Evolutionary conservation across 1,284 basidiomycete genomes (phyloP).

Genomic region (Athelia psychrophila): DNA sequence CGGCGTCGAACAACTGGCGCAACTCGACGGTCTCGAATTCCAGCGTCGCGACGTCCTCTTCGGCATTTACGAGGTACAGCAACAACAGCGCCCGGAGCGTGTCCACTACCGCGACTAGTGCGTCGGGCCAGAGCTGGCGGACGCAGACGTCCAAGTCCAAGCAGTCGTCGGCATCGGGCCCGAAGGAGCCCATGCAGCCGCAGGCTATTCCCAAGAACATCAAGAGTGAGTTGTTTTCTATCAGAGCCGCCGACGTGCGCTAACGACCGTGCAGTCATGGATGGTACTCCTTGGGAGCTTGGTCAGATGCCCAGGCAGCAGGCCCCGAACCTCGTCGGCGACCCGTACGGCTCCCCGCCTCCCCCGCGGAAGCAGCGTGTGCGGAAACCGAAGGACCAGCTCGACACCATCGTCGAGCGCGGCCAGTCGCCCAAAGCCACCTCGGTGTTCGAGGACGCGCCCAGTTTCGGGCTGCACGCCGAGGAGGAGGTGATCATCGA

Average conservation of each 20-base stretch:
- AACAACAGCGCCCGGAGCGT: constrained; percentile 71
- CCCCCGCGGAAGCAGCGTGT: constrained; percentile 62
- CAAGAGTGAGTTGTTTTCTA: constrained; percentile 58
- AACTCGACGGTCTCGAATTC: constrained; percentile 71
- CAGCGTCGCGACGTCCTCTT: constrained; percentile 64
- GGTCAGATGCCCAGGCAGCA: constrained; percentile 62
- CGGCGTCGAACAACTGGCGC: constrained; percentile 69
- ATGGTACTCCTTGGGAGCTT: constrained; percentile 72
- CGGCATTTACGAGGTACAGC: constrained; percentile 75
- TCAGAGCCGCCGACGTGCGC: constrained; percentile 11
- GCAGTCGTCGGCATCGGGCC: constrained; percentile 23
- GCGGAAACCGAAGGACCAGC: constrained; percentile 61
- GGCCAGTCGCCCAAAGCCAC: constrained; percentile 25
- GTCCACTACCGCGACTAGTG: constrained; percentile 74
- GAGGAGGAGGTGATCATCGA: constrained; percentile 26
- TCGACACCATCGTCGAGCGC: constrained; percentile 75
- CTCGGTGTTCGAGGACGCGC: constrained; percentile 32
- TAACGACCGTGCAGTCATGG: constrained; percentile 50
- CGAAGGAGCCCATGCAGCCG: constrained; percentile 24
- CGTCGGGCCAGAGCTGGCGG: constrained; percentile 69
- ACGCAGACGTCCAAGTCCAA: constrained; percentile 27
- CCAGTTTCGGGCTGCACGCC: constrained; percentile 66
- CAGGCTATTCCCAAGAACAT: constrained; percentile 60
- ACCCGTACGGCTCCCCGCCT: constrained; percentile 51
- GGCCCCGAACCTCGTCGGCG: constrained; percentile 56